Percentiles rank a stretch among this genome's conserved stretches.
phyloP scores from a whole-genome alignment of 768 basidiomycete species.

The Leccinum arenicola region DNA sequence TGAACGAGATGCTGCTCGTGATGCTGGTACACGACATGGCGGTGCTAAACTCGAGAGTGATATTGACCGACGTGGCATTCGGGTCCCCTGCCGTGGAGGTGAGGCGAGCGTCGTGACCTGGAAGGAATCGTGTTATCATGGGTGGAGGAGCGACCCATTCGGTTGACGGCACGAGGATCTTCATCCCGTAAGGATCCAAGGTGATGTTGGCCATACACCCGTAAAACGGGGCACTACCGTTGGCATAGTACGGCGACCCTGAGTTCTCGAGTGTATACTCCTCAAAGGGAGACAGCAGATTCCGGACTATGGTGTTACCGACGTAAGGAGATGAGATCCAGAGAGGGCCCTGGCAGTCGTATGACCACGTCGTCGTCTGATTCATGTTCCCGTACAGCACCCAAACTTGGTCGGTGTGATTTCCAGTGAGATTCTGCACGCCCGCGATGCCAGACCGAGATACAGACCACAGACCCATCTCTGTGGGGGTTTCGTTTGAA shows the following conservation, averaged over 20 bases:
- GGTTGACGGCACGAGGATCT: constrained; percentile 65
- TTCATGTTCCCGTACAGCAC: constrained; percentile 88
- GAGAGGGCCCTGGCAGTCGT: constrained; percentile 49
- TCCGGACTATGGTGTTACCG: constrained; percentile 59
- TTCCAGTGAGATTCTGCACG: constrained; percentile 63
- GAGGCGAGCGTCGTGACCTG: constrained; percentile 85
- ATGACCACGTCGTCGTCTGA: constrained; percentile 57
- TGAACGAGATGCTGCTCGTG: constrained; percentile 59
- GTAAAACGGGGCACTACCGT: constrained; percentile 58
- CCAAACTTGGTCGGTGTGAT: constrained; percentile 70
- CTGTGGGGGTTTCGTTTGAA: constrained; percentile 76
- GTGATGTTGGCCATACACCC: constrained; percentile 71
- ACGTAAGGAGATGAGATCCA: constrained; percentile 84
- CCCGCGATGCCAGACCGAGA: constrained; percentile 59
- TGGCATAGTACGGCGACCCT: constrained; percentile 55
- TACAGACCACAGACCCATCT: constrained; percentile 87
- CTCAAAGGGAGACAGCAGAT: constrained; percentile 84
- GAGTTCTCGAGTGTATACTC: constrained; percentile 69
- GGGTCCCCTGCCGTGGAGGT: constrained; percentile 36
- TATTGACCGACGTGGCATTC: constrained; percentile 55
- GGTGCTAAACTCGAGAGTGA: constrained; percentile 76
- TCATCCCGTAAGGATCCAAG: constrained; percentile 76
- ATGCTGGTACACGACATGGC: constrained; percentile 73
- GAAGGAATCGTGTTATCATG: constrained; percentile 72
- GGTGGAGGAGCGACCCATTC: constrained; percentile 75